Conservation (phyloP, 257 asterid species). For the Gentiana straminea region DNA sequence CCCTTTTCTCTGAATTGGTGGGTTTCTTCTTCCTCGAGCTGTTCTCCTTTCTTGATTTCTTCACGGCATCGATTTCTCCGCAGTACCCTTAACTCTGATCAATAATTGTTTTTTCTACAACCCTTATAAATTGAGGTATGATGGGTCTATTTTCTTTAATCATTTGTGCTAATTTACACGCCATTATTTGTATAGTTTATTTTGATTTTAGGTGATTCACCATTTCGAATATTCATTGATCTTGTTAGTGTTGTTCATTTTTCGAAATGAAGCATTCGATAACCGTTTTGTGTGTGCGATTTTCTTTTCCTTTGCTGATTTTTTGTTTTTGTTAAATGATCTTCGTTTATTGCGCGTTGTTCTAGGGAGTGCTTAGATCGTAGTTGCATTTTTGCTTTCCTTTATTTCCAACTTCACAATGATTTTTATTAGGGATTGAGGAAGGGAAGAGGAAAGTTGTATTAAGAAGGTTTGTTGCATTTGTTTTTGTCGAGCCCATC, state of each 20-base stretch:
- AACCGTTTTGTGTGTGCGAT: background rate
- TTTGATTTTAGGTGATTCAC: conserved; percentile 4
- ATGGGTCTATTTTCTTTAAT: conserved; percentile 4
- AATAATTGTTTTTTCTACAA: conserved; percentile 1
- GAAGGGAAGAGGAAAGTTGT: no score
- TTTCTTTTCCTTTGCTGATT: background rate
- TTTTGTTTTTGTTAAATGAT: background rate
- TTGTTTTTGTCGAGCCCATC: no score
- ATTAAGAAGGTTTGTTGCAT: no score
- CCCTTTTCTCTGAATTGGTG: no score
- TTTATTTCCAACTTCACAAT: background rate
- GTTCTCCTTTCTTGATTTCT: conserved; percentile 5
- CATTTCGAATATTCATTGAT: conserved; percentile 6
- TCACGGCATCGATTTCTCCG: conserved; percentile 20
- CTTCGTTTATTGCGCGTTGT: background rate
- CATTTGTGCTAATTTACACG: conserved; percentile 1
- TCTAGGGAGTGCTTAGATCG: conserved; percentile 6
- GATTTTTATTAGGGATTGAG: no score
- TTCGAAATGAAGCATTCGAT: background rate
- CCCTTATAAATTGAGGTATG: conserved; percentile 13
- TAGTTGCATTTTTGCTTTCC: background rate
- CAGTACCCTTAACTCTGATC: conserved; percentile 3
- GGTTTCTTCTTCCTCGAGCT: no score
- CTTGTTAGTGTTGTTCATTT: conserved; percentile 11
- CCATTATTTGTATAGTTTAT: background rate